Percentiles rank a stretch among this genome's conserved stretches.
phyloP scores from a whole-genome alignment of 2,329 filamentous ascomycete species.

The Meredithiella fracta region DNA sequence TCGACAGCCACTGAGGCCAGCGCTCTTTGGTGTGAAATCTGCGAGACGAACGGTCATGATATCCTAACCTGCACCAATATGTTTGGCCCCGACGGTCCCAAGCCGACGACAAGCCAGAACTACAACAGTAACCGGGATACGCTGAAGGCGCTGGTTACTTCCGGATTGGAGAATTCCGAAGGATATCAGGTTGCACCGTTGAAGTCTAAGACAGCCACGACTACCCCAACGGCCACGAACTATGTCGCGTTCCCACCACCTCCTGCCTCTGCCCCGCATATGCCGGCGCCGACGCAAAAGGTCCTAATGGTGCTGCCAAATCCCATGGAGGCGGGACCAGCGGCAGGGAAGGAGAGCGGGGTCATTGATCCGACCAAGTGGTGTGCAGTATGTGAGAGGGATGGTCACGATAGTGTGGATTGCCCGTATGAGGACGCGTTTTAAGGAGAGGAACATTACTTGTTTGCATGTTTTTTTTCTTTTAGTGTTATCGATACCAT shows the following conservation, averaged over 20 bases:
- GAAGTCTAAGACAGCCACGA: constrained; percentile 25
- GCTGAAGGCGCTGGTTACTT: constrained; percentile 5
- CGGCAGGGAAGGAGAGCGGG: constrained; percentile 64
- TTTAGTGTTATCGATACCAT: constrained; percentile 8
- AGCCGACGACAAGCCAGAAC: constrained; percentile 17
- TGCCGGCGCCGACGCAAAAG: not conserved
- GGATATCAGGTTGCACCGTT: constrained; percentile 39
- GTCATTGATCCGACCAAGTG: constrained; percentile 74
- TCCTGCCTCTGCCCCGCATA: not conserved
- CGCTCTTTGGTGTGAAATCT: constrained; percentile 84
- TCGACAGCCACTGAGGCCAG: constrained; percentile 57
- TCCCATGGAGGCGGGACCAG: constrained; percentile 47
- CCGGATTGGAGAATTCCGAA: constrained; percentile 18
- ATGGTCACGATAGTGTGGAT: constrained; percentile 91
- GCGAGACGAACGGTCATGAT: constrained; percentile 79
- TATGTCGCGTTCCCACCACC: not conserved
- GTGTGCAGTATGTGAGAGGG: constrained; percentile 91
- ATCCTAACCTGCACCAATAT: constrained; percentile 89
- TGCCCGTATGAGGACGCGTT: constrained; percentile 81
- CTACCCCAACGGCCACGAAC: constrained; percentile 14
- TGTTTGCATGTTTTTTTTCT: not conserved
- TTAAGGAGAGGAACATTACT: constrained; percentile 21
- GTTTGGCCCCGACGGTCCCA: constrained; percentile 39
- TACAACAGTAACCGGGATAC: constrained; percentile 14
- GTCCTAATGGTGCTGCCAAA: constrained; percentile 37